phyloP scores from a whole-genome alignment of 2,329 filamentous ascomycete species.

The Epicoccum sorghinum region DNA sequence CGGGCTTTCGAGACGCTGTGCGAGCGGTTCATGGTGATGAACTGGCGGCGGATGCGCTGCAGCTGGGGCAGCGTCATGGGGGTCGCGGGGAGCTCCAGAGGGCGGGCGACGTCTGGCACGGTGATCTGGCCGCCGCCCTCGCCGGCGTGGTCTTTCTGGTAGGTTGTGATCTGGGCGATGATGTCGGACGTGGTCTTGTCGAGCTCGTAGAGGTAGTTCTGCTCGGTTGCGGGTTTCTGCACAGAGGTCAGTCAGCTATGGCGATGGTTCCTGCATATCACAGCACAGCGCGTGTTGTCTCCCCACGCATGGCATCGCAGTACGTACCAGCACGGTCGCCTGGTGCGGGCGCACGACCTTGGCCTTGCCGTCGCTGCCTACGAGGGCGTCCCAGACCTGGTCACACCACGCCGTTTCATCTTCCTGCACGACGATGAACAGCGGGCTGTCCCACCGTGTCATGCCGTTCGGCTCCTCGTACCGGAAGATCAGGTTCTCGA shows the following conservation, averaged over 20 bases:
- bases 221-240: conserved; percentile 64
- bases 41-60: conserved; percentile 78
- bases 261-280: neutral
- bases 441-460: conserved; percentile 81
- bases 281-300: neutral
- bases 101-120: conserved; percentile 60
- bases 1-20: conserved; percentile 54
- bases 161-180: conserved; percentile 71
- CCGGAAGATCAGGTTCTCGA: conserved; percentile 79
- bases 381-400: conserved; percentile 75
- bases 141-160: conserved; percentile 67
- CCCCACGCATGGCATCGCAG: neutral
- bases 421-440: conserved; percentile 80
- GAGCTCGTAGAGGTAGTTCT: conserved; percentile 79
- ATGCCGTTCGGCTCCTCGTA: conserved; percentile 89
- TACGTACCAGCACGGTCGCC: conserved; percentile 68
- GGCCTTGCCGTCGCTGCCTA: conserved; percentile 64
- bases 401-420: conserved; percentile 72
- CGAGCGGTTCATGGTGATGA: conserved; percentile 75
- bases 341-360: conserved; percentile 75
- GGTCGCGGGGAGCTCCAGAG: conserved; percentile 69
- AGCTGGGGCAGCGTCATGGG: conserved; percentile 75
- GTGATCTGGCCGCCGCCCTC: conserved; percentile 66
- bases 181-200: conserved; percentile 81
- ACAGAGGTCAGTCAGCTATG: conserved; percentile 2